Evolutionary conservation across 2,329 filamentous ascomycete species (phyloP), one percentile per base, ranked within the genome.

Genomic region (Gaeumannomyces tritici): DNA sequence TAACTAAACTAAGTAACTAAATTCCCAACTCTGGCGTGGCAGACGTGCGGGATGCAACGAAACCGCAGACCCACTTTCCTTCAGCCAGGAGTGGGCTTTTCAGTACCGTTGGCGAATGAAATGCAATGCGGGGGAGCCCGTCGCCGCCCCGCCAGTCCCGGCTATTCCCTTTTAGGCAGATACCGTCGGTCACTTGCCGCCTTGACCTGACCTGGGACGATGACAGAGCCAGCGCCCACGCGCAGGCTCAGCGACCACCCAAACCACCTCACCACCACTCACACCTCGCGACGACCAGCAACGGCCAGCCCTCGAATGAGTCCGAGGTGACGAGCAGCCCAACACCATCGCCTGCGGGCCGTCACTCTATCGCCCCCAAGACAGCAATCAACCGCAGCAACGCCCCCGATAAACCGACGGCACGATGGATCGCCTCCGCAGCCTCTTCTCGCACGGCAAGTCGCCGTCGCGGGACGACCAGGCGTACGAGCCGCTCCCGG

Each of bases 371-470:
- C 21, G 18, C 21, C 31, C 12, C 42, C 5, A 18, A 13, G 35
- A 42, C 35, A 18, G 35, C 35, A 18, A 18, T 15, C 35, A 18
- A 42, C 35, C 13, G 11, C 15, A 6, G 35, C 21, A 18, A 51
- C 21, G 21, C 6, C 15, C 18, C 42, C n/a, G 15, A n/a, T n/a
- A n/a, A n/a, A 42, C 2, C 57, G 57, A 35, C 60, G 42, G 62
- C 55, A 62, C 61, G 62, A 76, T 79, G 73, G 75, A 79, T 63
- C 73, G 75, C 63, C 59, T 79, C 62, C 74, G 72, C 61, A 69
- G 71, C 5, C 66, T 77, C 13, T 74, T 79, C 62, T 64, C 64
- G 62, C 65, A 67, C 28, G 56, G 60, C 8, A 68, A 71, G 69
- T 71, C 15, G 24, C 2, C 68, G 65, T 65, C 59, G 63, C 68